Evolutionary conservation across 2,329 filamentous ascomycete species (phyloP), one percentile per base, ranked within the genome.

Genomic region (Arthrobotrys sinensis): DNA sequence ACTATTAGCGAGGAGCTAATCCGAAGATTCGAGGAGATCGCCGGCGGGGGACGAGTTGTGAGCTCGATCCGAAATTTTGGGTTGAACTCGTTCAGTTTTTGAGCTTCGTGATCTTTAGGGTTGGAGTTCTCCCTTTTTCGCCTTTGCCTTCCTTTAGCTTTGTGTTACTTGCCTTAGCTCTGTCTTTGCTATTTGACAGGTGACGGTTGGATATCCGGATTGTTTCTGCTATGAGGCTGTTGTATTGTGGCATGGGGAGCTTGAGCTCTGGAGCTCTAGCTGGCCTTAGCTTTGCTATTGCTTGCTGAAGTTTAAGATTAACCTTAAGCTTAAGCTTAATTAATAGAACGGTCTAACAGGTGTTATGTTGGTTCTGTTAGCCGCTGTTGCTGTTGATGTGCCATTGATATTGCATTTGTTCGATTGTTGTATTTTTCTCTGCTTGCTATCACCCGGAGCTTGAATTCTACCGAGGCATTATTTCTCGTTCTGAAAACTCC

Each of bases 1-100:
- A 43, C 53, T 66, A 46, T 63, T 55, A 65, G 60, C 60, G 55
- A 60, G 55, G 36, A 28, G 34, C 34, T 60, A n/a, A 28, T 60
- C 55, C 52, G 52, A 57, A 38, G 14, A n/a, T 5, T 16, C 8
- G 28, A 36, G 52, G 52, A 55, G 52, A 55, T 55, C 52, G 52
- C 32, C 50, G 48, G 34, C 8, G 52, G 14, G 34, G 50, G 50
- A 12, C 12, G n/a, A 21, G 12, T 11, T 57, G 21, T 11, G 55
- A 60, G 55, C 55, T 60, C 55, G 55, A 60, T 14, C 11, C 3
- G 45, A 5, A 24, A 8, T 34, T 38, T 36, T 53, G 32, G 4
- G 8, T 57, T 57, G 52, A 57, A 57, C 52, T 57, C 52, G 55
- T 43, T 43, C 0, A 6, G 1, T 14, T 45, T 45, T 45, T 16